Percentiles rank a stretch among this genome's conserved stretches.
Conservation (phyloP, 805 yeast species). For the Komagataella mondaviorum region DNA sequence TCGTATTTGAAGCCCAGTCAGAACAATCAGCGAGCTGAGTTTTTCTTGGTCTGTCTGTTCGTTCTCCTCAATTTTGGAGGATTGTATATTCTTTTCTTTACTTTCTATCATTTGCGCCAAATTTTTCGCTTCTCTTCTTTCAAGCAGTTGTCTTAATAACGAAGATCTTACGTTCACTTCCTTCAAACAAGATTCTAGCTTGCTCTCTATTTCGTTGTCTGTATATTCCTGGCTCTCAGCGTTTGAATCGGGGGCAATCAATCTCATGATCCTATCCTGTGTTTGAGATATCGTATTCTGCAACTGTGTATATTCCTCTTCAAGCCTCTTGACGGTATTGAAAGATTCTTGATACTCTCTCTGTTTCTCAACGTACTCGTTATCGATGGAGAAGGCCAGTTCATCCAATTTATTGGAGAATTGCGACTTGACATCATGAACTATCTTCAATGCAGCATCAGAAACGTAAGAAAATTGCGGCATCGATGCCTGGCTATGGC, state of each 20-base stretch:
- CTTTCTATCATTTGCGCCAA: constrained; percentile 27
- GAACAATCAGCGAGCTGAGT: constrained; percentile 19
- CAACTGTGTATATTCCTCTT: constrained; percentile 6
- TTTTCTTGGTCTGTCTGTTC: constrained; percentile 7
- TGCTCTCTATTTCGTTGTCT: neutral
- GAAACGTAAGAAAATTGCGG: neutral
- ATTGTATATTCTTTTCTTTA: constrained; percentile 16
- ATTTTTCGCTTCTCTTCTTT: constrained; percentile 29
- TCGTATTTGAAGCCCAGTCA: constrained; percentile 39
- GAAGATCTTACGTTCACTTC: neutral
- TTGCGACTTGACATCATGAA: neutral
- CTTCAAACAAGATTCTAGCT: neutral
- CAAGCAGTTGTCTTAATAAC: constrained; percentile 16
- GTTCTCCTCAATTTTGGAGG: constrained; percentile 6
- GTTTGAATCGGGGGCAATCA: neutral
- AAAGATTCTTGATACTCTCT: neutral
- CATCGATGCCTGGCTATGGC: neutral
- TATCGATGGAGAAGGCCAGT: neutral
- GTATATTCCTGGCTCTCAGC: neutral
- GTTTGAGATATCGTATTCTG: constrained; percentile 2
- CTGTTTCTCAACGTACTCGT: neutral
- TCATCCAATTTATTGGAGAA: neutral
- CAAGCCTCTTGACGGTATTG: constrained; percentile 2
- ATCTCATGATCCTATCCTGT: neutral
- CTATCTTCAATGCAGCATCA: neutral